A percentile compares a stretch with the other conserved stretches of the same genome.
Conservation (phyloP, 1,284 basidiomycete species). For the Tilletia indica region DNA sequence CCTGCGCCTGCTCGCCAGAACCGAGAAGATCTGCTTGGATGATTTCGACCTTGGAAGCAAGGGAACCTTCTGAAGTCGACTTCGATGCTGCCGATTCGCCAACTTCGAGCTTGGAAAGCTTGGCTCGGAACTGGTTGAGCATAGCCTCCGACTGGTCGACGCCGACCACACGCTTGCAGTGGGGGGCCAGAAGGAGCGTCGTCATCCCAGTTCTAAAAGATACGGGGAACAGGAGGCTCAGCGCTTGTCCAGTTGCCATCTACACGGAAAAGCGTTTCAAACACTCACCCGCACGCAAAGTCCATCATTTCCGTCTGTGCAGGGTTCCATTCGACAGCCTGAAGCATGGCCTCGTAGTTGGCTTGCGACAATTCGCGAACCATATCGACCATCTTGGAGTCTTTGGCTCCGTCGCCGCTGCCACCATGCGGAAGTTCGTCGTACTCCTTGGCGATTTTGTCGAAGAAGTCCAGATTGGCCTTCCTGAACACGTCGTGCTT, state of each 20-base stretch:
- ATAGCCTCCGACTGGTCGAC: constrained; percentile 33
- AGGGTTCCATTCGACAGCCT: not conserved
- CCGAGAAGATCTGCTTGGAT: not conserved
- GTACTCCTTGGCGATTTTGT: not conserved
- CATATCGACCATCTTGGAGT: not conserved
- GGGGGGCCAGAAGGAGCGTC: constrained; percentile 30
- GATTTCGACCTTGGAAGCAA: not conserved
- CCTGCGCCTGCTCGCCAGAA: not conserved
- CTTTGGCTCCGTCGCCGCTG: not conserved
- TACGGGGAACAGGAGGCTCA: not conserved
- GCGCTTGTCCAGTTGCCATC: not conserved
- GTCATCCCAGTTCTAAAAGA: constrained; percentile 27
- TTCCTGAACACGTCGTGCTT: not conserved
- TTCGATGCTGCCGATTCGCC: constrained; percentile 22
- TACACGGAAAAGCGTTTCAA: not conserved
- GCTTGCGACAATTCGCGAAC: not conserved
- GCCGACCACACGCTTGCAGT: constrained; percentile 26
- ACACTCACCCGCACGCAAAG: constrained; percentile 14
- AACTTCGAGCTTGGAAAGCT: constrained; percentile 24
- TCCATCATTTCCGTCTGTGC: not conserved
- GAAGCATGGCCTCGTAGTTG: not conserved
- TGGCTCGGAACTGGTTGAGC: constrained; percentile 29
- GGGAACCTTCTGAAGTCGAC: constrained; percentile 14
- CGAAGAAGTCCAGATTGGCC: not conserved
- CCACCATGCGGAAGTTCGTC: not conserved